Base-by-base conservation (phyloP, 495 filamentous ascomycete species). In the Daldinia caldariorum region DNA sequence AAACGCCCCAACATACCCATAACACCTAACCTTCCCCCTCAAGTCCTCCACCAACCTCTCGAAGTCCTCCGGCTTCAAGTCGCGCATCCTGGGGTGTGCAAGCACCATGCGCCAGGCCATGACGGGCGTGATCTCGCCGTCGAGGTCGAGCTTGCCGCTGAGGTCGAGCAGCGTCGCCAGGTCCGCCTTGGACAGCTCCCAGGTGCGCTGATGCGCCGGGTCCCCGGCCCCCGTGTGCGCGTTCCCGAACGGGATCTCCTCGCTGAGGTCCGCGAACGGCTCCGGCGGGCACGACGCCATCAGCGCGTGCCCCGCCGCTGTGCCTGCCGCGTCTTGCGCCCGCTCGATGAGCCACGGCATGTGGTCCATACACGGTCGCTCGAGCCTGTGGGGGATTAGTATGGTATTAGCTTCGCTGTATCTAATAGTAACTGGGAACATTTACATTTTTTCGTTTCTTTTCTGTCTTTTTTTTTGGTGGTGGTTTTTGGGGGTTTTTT, bases 61-160 rank as follows among this genome's bases (percentile, higher is more conserved):
- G 74, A 97, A 87, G 69, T 99, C 93, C 49, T 88, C 85, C 53
- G 76, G 75, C 50, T 80, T 86, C 70, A 99, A 76, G 61, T 89
- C 84, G 2, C 65, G 67, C 60, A 94, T 87, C 53, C 89, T 79
- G 65, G 89, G 87, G 78, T 97, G 89, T 51, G 83, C 84, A 53
- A 92, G 84, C 32, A 99, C 85, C 78, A 89, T 89, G 65, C 92
- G 90, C 86, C 94, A 94, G 0, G 94, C 94, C 93, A 95, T 95
- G 60, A 97, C 90, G 0, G 95, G 95, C n/a, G 94, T 97, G 76
- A 99, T 91, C 79, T 99, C 95, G 26, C 92, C 92, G 66, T 97
- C 93, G 0, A 96, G 87, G 63, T 94, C 89, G 6, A 98, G 84
- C 70, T 91, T 86, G 72, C 89, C 87, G 80, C 93, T 96, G 58